These are phyloP conservation scores for Schwanniomyces polymorphus DNA, from an alignment of 805 yeast species.

Conservation along the genomic window DNA sequence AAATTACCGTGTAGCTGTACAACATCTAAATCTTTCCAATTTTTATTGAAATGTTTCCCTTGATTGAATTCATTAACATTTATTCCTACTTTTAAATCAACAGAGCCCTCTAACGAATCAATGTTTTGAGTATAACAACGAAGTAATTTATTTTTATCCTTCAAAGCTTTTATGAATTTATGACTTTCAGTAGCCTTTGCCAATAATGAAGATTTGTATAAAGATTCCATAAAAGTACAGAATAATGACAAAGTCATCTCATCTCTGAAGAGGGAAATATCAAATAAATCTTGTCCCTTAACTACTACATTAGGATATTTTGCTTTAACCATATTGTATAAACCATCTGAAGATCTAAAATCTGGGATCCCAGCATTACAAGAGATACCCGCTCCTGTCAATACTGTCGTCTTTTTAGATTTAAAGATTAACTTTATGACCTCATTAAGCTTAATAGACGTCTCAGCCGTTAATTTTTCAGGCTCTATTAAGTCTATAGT, in stretches of 20 bases:
- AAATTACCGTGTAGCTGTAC: constrained; percentile 92
- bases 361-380: constrained; percentile 98
- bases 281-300: constrained; percentile 90
- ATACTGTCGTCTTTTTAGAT: constrained; percentile 60
- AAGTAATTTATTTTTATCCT: constrained; percentile 63
- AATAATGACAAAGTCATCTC: constrained; percentile 68
- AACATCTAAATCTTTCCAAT: constrained; percentile 70
- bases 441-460: constrained; percentile 32
- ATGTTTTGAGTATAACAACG: constrained; percentile 95
- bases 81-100: constrained; percentile 63
- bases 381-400: constrained; percentile 96
- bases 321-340: constrained; percentile 70
- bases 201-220: constrained; percentile 58
- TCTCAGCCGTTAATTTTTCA: constrained; percentile 22
- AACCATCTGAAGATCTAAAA: constrained; percentile 80
- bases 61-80: constrained; percentile 29
- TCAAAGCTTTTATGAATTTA: constrained; percentile 61
- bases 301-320: constrained; percentile 62
- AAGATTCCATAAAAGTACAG: constrained; percentile 83
- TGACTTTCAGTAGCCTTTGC: constrained; percentile 89
- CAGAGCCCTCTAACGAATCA: constrained; percentile 76
- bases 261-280: constrained; percentile 75
- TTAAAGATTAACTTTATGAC: constrained; percentile 46
- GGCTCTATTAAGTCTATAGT: constrained; percentile 21
- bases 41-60: constrained; percentile 28